Conservation (phyloP, 2,329 filamentous ascomycete species). For the Dactylellina cionopaga region DNA sequence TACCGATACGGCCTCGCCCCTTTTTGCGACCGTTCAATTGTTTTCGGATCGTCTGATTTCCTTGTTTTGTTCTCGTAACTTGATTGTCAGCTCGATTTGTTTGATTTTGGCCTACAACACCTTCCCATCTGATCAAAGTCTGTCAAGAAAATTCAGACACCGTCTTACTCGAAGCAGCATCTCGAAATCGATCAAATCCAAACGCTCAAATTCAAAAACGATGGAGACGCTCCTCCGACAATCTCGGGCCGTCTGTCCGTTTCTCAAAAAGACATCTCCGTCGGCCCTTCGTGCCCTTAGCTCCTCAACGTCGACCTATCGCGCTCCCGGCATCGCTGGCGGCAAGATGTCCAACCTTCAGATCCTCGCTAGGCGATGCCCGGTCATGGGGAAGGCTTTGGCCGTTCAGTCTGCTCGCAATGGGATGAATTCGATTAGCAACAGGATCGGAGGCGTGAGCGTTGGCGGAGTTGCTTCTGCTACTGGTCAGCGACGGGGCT, state of each 20-base stretch:
- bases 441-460: conserved; percentile 64
- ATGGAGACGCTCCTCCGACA: conserved; percentile 97
- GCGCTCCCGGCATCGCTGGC: conserved; percentile 75
- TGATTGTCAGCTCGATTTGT: conserved; percentile 19
- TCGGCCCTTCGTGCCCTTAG: conserved; percentile 90
- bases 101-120: conserved; percentile 22
- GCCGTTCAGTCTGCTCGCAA: conserved; percentile 76
- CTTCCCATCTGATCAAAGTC: conserved; percentile 1
- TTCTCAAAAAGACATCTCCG: conserved; percentile 92
- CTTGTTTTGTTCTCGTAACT: background rate
- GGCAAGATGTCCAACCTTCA: conserved; percentile 97
- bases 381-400: conserved; percentile 98
- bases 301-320: conserved; percentile 70
- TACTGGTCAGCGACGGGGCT: conserved; percentile 62
- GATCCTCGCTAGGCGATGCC: conserved; percentile 91
- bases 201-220: conserved; percentile 1
- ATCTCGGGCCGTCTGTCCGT: conserved; percentile 96
- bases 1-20: background rate
- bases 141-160: background rate
- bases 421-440: conserved; percentile 39
- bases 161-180: conserved; percentile 22
- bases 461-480: conserved; percentile 63
- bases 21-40: background rate
- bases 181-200: conserved; percentile 1
- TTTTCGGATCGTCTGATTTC: background rate